Percentiles rank a stretch among this genome's conserved stretches.
These are phyloP conservation scores for Penicillium nordicum DNA, from an alignment of 2,329 filamentous ascomycete species.

Conservation along the genomic window DNA sequence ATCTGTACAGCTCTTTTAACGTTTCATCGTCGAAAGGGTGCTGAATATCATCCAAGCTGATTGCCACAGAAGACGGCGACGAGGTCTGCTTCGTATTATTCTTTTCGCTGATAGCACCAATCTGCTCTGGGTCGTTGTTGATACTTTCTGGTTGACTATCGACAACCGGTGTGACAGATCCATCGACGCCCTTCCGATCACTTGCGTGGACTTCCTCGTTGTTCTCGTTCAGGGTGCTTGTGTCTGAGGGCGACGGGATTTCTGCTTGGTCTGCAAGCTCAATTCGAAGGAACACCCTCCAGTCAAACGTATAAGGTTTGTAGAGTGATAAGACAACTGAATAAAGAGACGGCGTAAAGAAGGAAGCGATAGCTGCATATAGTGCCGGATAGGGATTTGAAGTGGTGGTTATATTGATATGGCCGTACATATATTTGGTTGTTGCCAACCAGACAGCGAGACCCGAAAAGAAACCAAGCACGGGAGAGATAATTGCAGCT, in stretches of 20 bases:
- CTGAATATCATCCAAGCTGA: constrained; percentile 40
- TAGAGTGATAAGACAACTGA: constrained; percentile 46
- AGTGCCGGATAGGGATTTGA: constrained; percentile 42
- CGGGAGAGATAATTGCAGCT: constrained; percentile 40
- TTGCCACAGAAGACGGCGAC: not conserved
- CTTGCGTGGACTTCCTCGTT: constrained; percentile 5
- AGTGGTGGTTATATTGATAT: constrained; percentile 43
- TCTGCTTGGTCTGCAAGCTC: constrained; percentile 44
- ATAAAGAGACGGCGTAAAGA: constrained; percentile 48
- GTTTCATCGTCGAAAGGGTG: constrained; percentile 45
- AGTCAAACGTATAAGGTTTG: constrained; percentile 42
- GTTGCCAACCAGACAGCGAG: constrained; percentile 47
- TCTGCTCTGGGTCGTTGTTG: constrained; percentile 1
- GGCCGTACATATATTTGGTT: constrained; percentile 40
- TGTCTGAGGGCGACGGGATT: constrained; percentile 15
- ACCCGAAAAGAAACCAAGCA: constrained; percentile 44
- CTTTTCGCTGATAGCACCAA: constrained; percentile 2
- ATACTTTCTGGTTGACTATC: not conserved
- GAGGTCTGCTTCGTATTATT: not conserved
- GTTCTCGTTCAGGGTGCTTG: constrained; percentile 9
- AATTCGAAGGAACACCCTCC: constrained; percentile 47
- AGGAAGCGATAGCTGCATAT: constrained; percentile 46
- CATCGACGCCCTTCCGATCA: not conserved
- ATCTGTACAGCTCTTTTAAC: constrained; percentile 33
- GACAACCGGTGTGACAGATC: not conserved